Percentiles rank a stretch among this genome's conserved stretches.
phyloP scores from a whole-genome alignment of 257 asterid genomes.

The Plantago elongata region DNA sequence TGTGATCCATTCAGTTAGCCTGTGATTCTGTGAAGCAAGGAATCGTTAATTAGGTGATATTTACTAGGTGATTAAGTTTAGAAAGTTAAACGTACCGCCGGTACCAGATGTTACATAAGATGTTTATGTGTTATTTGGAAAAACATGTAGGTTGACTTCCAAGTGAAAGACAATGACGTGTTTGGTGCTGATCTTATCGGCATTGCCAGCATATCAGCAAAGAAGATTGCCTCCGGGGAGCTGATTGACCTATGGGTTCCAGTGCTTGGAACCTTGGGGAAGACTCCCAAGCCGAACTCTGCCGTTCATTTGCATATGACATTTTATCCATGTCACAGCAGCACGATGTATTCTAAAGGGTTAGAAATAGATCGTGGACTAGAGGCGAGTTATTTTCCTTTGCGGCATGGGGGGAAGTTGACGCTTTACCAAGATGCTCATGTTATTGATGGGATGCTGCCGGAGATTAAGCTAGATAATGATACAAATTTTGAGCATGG shows the following conservation, averaged over 20 bases:
- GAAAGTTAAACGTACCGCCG: too few species aligned
- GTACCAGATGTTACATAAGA: too few species aligned
- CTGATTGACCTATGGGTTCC: conserved; percentile 77
- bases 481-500: conserved; percentile 34
- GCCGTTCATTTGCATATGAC: conserved; percentile 59
- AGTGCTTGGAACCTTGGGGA: conserved; percentile 56
- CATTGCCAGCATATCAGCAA: conserved; percentile 53
- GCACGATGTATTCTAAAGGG: conserved; percentile 37
- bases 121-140: not conserved
- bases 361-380: conserved; percentile 41
- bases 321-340: conserved; percentile 51
- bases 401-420: conserved; percentile 68
- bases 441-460: conserved; percentile 60
- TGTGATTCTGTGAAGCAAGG: too few species aligned
- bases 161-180: conserved; percentile 86
- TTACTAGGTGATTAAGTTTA: too few species aligned
- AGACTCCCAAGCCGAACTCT: conserved; percentile 57
- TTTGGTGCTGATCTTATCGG: conserved; percentile 88
- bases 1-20: too few species aligned
- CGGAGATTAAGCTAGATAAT: conserved; percentile 49
- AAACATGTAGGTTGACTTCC: conserved; percentile 52
- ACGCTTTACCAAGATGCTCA: conserved; percentile 79
- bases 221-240: conserved; percentile 55
- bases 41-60: too few species aligned
- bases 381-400: conserved; percentile 66